Evolutionary conservation across 1,284 basidiomycete species (phyloP), one percentile per base, ranked within the genome.

Genomic region (Melampsora medusae): DNA sequence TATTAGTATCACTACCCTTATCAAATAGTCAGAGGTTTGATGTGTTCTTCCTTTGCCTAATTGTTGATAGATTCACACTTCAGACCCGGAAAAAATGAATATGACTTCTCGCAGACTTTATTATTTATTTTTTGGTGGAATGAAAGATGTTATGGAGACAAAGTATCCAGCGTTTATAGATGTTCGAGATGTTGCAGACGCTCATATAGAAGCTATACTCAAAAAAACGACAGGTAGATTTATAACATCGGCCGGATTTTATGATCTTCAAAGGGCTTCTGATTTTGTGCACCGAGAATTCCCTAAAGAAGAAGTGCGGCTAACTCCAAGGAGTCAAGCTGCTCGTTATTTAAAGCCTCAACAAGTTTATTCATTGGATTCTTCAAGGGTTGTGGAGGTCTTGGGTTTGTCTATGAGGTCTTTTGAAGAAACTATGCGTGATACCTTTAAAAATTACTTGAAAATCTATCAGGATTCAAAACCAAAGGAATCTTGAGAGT

Each of bases 171-270:
- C 46, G 9, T 53, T 68, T 56, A 53, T 53, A 19, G 67, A 68
- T 68, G 67, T 68, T 35, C 67, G 67, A 16, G 67, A 68, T 49
- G 67, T 68, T 9, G 67, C 67, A 2, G 67, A 53, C 49, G 49
- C 67, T 31, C 67, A 68, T 68, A 53, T 53, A 31, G 22, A 50
- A 35, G 67, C 67, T 28, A 56, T 68, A 35, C 38, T 53, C 28
- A 9, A 53, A 14, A 68, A 22, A 53, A 53, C 67, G 0, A 68
- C n/a, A 10, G 67, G 48, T 19, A 68, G 67, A 49, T 68, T 50
- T 49, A 50, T 68, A 16, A 53, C 59, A 2, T 46, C 67, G 1
- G 50, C 67, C 9, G 67, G 46, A 17, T 49, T 68, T 4, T 68
- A 68, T 49, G 67, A 68, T 35, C 35, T 53, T 35, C 67, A 68